A percentile compares a stretch with the other conserved stretches of the same genome.
These are phyloP conservation scores for Cutaneotrichosporon daszewskae DNA, from an alignment of 1,284 basidiomycete genomes.

Conservation along the genomic window DNA sequence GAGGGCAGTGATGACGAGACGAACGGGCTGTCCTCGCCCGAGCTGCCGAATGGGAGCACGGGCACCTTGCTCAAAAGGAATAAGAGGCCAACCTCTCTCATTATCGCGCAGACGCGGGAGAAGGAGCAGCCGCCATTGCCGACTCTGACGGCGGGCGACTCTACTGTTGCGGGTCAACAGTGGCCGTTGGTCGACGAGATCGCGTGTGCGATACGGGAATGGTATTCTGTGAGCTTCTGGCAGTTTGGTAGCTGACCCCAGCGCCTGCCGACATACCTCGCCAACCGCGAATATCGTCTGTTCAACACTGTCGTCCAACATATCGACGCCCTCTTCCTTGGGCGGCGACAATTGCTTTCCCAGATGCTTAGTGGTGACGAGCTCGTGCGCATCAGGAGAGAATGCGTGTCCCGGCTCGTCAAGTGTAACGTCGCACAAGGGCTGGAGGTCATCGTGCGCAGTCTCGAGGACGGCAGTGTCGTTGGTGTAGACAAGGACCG, in stretches of 20 bases:
- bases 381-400: conserved; percentile 69
- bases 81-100: conserved; percentile 33
- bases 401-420: conserved; percentile 82
- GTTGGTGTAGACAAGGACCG: conserved; percentile 75
- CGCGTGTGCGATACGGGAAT: conserved; percentile 89
- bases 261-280: conserved; percentile 79
- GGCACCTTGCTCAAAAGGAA: conserved; percentile 7
- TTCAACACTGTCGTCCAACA: conserved; percentile 83
- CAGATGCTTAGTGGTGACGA: conserved; percentile 85
- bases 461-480: conserved; percentile 82
- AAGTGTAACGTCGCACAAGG: conserved; percentile 87
- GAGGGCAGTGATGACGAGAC: conserved; percentile 17
- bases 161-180: conserved; percentile 69
- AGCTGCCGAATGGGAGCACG: conserved; percentile 2
- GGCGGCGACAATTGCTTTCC: conserved; percentile 79
- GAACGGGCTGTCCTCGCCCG: conserved; percentile 1
- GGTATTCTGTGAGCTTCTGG: conserved; percentile 63
- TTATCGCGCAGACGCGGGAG: conserved; percentile 18
- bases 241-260: conserved; percentile 15
- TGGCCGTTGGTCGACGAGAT: conserved; percentile 97
- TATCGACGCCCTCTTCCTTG: conserved; percentile 84
- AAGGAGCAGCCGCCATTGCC: conserved; percentile 88
- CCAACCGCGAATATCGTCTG: conserved; percentile 78
- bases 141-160: conserved; percentile 84
- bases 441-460: conserved; percentile 89